These are phyloP conservation scores for Serpula lacrymans DNA, from an alignment of 768 basidiomycete genomes.

Conservation along the genomic window DNA sequence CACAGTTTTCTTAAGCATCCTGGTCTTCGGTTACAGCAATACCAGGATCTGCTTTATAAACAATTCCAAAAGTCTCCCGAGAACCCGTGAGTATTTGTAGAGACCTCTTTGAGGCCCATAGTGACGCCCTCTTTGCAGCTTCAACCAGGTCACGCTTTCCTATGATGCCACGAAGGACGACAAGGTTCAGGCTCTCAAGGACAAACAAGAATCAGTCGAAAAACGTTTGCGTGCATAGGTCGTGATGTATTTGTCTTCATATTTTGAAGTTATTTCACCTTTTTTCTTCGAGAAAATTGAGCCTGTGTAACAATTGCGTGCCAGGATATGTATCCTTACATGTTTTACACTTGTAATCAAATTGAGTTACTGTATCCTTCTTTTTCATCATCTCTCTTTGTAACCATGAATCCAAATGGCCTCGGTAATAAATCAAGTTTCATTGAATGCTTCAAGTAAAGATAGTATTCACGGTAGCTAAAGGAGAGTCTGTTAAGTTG, in stretches of 20 bases:
- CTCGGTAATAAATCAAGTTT: too few relatives aligned
- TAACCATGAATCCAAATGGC: too few relatives aligned
- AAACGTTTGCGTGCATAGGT: constrained; percentile 51
- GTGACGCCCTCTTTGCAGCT: constrained; percentile 42
- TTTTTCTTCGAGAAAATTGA: too few relatives aligned
- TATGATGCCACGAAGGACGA: constrained; percentile 91
- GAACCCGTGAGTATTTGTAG: constrained; percentile 73
- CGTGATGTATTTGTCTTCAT: background rate
- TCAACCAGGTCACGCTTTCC: constrained; percentile 75
- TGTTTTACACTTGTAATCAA: too few relatives aligned
- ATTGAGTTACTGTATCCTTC: too few relatives aligned
- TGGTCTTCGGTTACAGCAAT: constrained; percentile 87
- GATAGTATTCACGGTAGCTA: too few relatives aligned
- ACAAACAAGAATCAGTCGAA: constrained; percentile 61
- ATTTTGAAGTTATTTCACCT: background rate
- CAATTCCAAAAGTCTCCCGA: constrained; percentile 96
- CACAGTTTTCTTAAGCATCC: constrained; percentile 56
- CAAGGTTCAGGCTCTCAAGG: constrained; percentile 70
- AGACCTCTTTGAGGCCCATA: background rate
- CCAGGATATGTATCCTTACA: too few relatives aligned
- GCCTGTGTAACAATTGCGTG: background rate
- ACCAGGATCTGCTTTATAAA: constrained; percentile 86
- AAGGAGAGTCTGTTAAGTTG: too few relatives aligned
- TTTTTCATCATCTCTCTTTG: too few relatives aligned
- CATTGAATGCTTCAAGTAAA: too few relatives aligned